These are phyloP conservation scores for Fomitopsis pinicola DNA, from an alignment of 1,284 basidiomycete species.

Conservation along the genomic window DNA sequence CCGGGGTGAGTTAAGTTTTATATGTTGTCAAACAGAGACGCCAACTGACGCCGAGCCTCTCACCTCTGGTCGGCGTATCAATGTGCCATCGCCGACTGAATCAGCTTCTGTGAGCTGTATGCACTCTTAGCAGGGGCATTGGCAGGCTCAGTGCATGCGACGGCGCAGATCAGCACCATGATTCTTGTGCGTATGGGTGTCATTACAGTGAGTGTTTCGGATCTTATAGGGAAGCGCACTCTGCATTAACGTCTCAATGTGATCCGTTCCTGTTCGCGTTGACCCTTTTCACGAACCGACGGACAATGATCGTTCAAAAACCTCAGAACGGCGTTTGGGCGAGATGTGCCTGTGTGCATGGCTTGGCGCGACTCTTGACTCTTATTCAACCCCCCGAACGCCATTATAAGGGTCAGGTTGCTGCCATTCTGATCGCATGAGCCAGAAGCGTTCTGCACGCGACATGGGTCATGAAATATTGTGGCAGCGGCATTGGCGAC, in stretches of 20 bases:
- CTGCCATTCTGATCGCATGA: neutral
- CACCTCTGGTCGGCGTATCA: neutral
- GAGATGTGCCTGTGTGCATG: neutral
- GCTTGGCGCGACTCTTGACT: neutral
- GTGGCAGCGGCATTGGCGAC: neutral
- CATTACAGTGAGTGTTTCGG: neutral
- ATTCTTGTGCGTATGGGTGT: neutral
- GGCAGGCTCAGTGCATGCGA: neutral
- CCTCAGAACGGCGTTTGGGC: neutral
- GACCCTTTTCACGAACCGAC: neutral
- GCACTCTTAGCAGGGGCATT: neutral
- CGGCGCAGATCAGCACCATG: neutral
- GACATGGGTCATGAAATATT: too few species aligned
- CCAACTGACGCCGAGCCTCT: neutral
- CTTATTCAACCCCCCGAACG: neutral
- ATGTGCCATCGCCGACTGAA: neutral
- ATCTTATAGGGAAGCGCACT: neutral
- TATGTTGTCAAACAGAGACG: neutral
- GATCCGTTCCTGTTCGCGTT: conserved; percentile 1
- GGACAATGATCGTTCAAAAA: neutral
- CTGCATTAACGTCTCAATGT: neutral
- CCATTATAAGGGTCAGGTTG: neutral
- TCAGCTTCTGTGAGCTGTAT: neutral
- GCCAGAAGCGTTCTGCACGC: too few species aligned
- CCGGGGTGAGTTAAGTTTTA: neutral